Evolutionary conservation across 805 yeast species (phyloP), one percentile per base, ranked within the genome.

Genomic region (Spathaspora passalidarum): DNA sequence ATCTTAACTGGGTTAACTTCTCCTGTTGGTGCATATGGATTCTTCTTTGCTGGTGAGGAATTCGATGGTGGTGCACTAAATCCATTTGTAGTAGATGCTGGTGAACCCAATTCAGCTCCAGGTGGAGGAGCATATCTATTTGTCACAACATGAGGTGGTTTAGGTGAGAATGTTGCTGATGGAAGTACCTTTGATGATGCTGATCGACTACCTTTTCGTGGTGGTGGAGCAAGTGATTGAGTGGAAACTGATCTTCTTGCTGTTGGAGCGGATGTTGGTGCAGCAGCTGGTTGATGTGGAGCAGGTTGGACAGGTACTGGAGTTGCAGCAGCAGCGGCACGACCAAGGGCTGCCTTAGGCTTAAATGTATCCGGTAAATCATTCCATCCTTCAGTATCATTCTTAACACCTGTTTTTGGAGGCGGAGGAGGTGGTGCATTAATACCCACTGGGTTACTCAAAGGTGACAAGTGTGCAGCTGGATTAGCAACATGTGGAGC

Each of bases 351-450:
- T 1, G 68, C 59, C 49, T 63, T 63, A 2, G 62, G 56, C 44
- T 75, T 75, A 65, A 76, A 76, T 8, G 73, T 65, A 9, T 78
- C 73, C 42, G 89, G 88, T 49, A 84, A 65, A 57, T 82, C 88
- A 55, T 82, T 83, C 88, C 89, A 83, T 3, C 88, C 88, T 32
- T 82, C 87, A 32, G 78, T 78, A 37, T 79, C 79, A 4, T 63
- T 48, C 34, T 64, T 57, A 13, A 53, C 50, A 5, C 63, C 16
- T 10, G 39, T 23, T 5, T 65, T 48, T 25, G 64, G 55, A 11
- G 55, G 53, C 4, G 64, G 56, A 8, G 66, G 64, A 8, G 56
- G 47, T 32, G 62, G 58, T 36, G 7, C 16, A 13, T 29, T 29
- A n/a, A 29, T 3, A 13, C 25, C 22, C 2, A 11, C 26, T 21